Percentiles rank a stretch among this genome's conserved stretches.
Conservation (phyloP, 257 asterid species). For the Henckelia pumila region DNA sequence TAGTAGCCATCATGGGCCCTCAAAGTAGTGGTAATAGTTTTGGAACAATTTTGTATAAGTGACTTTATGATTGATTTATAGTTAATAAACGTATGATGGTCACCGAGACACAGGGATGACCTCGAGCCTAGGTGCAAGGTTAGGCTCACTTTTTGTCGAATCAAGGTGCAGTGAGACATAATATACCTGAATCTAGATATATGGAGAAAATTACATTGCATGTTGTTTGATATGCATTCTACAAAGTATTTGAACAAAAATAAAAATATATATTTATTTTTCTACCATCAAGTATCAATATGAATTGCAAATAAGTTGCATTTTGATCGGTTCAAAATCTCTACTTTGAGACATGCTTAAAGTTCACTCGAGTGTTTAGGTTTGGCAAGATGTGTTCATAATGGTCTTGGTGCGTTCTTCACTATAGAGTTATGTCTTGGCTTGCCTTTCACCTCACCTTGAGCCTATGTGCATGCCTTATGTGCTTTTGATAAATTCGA, state of each 20-base stretch:
- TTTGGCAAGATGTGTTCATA: neutral
- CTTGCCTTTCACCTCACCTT: neutral
- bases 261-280: too few relatives aligned
- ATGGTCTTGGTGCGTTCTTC: neutral
- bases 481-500: neutral
- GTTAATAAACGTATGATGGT: too few relatives aligned
- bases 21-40: conserved; percentile 89
- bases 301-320: neutral
- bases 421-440: neutral
- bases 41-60: neutral
- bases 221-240: neutral
- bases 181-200: too few relatives aligned
- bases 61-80: too few relatives aligned
- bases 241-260: neutral
- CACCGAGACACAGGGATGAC: too few relatives aligned
- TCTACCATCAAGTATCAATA: too few relatives aligned
- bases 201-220: neutral
- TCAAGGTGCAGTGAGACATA: neutral
- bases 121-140: too few relatives aligned
- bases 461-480: neutral
- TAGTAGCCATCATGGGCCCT: conserved; percentile 99
- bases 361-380: neutral
- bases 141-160: too few relatives aligned
- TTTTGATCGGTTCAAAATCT: neutral
- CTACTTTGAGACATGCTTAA: neutral